Percentiles rank a stretch among this genome's conserved stretches.
Evolutionary conservation across 2,329 filamentous ascomycete species (phyloP).

Genomic region (Diatrype stigma): DNA sequence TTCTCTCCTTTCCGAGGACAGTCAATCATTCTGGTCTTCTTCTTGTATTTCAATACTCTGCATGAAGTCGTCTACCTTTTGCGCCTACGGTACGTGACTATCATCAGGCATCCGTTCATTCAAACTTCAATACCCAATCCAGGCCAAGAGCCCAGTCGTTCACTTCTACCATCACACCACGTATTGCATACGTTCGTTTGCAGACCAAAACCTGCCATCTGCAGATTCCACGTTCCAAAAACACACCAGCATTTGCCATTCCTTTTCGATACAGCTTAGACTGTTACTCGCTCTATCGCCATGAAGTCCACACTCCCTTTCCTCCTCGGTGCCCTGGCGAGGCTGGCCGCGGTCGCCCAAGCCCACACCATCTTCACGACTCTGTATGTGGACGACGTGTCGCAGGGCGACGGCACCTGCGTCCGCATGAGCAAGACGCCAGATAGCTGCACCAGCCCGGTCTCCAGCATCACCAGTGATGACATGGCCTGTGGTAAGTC

Average conservation of each 20-base stretch:
- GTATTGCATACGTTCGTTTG: not conserved
- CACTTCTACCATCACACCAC: not conserved
- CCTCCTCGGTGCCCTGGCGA: constrained; percentile 31
- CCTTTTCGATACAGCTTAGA: no score
- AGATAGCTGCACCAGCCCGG: constrained; percentile 50
- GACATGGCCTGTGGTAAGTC: constrained; percentile 70
- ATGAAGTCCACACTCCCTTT: constrained; percentile 34
- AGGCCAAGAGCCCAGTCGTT: constrained; percentile 2
- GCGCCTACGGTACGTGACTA: no score
- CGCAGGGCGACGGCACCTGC: constrained; percentile 68
- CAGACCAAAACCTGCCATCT: no score
- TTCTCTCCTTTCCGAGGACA: not conserved
- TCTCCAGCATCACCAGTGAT: constrained; percentile 51
- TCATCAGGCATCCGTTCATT: not conserved
- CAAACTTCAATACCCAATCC: constrained; percentile 1
- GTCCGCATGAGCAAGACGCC: constrained; percentile 59
- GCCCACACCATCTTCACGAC: constrained; percentile 64
- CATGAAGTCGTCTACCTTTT: not conserved
- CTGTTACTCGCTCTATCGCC: constrained; percentile 3
- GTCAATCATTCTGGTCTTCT: not conserved
- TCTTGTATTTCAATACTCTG: not conserved
- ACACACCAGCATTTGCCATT: no score
- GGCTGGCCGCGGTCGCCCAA: constrained; percentile 32
- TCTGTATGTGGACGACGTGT: constrained; percentile 55
- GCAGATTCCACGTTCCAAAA: no score